Conservation (phyloP, 2,329 filamentous ascomycete species). For the Endothia cerciana region DNA sequence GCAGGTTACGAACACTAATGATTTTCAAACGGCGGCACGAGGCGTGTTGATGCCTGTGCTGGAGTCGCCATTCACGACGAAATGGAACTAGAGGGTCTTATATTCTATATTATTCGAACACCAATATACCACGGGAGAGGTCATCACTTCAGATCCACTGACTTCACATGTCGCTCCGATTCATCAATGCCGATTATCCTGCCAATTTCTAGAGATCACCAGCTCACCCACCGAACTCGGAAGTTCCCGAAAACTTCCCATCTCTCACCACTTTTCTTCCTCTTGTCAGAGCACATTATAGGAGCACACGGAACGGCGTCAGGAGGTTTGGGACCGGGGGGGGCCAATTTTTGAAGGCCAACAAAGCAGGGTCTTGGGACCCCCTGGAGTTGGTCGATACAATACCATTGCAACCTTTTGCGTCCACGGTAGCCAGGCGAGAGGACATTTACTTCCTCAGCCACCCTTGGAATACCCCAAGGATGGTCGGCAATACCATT, state of each 20-base stretch:
- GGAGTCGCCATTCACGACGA: constrained; percentile 29
- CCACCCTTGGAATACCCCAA: not conserved
- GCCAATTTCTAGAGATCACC: constrained; percentile 2
- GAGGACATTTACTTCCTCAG: not conserved
- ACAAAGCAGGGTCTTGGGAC: constrained; percentile 18
- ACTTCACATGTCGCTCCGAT: constrained; percentile 14
- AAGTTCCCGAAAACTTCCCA: constrained; percentile 5
- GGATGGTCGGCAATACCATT: not conserved
- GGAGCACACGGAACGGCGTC: constrained; percentile 29
- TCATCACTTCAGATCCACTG: constrained; percentile 17
- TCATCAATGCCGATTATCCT: constrained; percentile 7
- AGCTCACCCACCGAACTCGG: constrained; percentile 14
- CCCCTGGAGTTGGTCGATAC: constrained; percentile 24
- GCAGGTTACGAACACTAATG: constrained; percentile 54
- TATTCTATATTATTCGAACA: constrained; percentile 27
- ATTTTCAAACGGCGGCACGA: constrained; percentile 23
- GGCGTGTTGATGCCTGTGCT: constrained; percentile 18
- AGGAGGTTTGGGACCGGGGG: constrained; percentile 17
- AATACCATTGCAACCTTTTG: constrained; percentile 21
- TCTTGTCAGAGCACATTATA: constrained; percentile 27
- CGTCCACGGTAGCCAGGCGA: not conserved
- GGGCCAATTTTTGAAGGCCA: constrained; percentile 13
- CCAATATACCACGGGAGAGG: constrained; percentile 26
- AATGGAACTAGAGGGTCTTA: constrained; percentile 27
- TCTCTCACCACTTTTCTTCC: constrained; percentile 20